A percentile compares a stretch with the other conserved stretches of the same genome.
phyloP scores from a whole-genome alignment of 805 yeast species.

The Wickerhamiella galacta region DNA sequence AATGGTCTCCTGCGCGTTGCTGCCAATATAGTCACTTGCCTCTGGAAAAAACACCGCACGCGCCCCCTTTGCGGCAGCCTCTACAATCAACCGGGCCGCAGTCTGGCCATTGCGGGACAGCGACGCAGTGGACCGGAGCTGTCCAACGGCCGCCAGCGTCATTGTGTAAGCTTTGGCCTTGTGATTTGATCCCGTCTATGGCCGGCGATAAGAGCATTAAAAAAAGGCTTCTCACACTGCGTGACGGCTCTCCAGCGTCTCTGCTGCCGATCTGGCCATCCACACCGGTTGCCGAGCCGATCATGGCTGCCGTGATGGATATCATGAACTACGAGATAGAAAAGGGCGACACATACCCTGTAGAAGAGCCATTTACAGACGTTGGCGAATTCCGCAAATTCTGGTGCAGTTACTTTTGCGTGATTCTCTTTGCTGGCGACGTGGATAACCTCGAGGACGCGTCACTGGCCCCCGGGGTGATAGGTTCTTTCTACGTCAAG shows the following conservation, averaged over 20 bases:
- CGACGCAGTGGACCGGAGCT: constrained; percentile 57
- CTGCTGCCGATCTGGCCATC: constrained; percentile 40
- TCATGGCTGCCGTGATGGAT: constrained; percentile 31
- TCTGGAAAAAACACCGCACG: constrained; percentile 75
- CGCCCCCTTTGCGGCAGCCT: constrained; percentile 46
- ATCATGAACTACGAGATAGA: constrained; percentile 52
- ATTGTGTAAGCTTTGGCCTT: constrained; percentile 16
- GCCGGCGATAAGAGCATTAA: not conserved
- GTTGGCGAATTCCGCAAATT: constrained; percentile 39
- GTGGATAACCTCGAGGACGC: constrained; percentile 13
- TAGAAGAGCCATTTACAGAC: constrained; percentile 22
- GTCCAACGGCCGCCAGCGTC: constrained; percentile 70
- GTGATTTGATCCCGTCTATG: not conserved
- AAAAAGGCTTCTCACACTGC: not conserved
- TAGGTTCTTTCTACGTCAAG: constrained; percentile 68
- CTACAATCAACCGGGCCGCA: constrained; percentile 42
- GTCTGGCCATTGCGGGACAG: constrained; percentile 40
- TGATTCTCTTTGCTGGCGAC: constrained; percentile 38
- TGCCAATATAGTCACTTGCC: constrained; percentile 77
- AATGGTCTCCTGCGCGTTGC: constrained; percentile 47
- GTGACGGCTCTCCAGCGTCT: constrained; percentile 32
- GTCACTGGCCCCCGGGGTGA: constrained; percentile 32
- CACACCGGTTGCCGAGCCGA: constrained; percentile 32
- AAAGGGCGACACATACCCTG: constrained; percentile 63
- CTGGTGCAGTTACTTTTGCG: constrained; percentile 55